Conservation (phyloP, 352 stramenopile species). For the Elongisporangium undulatum region DNA sequence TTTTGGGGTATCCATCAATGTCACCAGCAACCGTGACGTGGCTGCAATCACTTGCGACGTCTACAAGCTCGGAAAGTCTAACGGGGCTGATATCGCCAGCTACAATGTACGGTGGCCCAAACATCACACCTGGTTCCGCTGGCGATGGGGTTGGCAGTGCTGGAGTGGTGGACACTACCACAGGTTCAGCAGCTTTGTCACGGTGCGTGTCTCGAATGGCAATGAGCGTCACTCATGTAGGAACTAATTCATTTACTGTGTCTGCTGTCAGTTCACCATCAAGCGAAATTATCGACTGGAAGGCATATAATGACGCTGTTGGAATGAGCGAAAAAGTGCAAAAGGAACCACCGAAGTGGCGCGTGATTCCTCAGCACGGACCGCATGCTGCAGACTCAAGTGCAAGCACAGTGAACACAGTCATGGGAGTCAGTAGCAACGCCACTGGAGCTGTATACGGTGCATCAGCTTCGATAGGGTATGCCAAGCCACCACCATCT, state of each 20-base stretch:
- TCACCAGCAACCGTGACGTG: constrained; percentile 74
- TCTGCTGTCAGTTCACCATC: constrained; percentile 34
- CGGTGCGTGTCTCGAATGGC: constrained; percentile 14
- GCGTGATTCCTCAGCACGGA: constrained; percentile 75
- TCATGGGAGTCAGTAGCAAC: constrained; percentile 1
- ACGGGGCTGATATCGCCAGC: constrained; percentile 56
- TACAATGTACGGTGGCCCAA: constrained; percentile 25
- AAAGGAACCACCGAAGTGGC: constrained; percentile 63
- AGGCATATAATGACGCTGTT: constrained; percentile 72
- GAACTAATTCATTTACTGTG: not conserved
- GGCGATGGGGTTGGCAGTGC: constrained; percentile 9
- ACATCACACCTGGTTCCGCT: constrained; percentile 6
- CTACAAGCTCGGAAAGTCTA: constrained; percentile 56
- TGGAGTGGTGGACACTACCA: constrained; percentile 9
- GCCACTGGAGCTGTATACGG: not conserved
- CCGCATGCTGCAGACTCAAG: constrained; percentile 41
- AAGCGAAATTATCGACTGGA: constrained; percentile 84
- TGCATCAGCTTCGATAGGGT: not conserved
- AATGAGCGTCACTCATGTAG: not conserved
- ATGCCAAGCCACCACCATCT: constrained; percentile 22
- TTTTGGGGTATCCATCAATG: constrained; percentile 58
- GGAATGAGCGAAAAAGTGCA: constrained; percentile 41
- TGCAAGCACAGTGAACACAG: constrained; percentile 2
- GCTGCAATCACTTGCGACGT: constrained; percentile 72
- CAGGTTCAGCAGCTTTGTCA: constrained; percentile 10